These are phyloP conservation scores for Jamesozyma piceae DNA, from an alignment of 805 yeast genomes.

Conservation along the genomic window DNA sequence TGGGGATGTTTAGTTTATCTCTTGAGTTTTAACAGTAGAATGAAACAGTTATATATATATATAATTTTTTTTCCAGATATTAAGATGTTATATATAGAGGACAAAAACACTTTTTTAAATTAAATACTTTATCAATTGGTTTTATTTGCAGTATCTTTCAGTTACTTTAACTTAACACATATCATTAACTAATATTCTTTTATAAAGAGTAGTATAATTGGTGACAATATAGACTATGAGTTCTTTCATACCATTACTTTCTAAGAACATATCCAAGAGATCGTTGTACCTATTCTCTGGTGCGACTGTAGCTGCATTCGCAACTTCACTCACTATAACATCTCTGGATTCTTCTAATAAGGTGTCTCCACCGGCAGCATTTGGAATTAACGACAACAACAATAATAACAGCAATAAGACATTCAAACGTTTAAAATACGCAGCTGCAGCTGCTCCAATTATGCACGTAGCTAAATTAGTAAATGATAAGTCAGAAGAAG, in stretches of 20 bases:
- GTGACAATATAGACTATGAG: background rate
- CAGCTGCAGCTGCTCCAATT: conserved; percentile 31
- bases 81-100: too few species aligned
- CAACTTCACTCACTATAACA: background rate
- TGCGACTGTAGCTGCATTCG: background rate
- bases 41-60: too few species aligned
- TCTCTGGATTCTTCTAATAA: background rate
- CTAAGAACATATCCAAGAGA: background rate
- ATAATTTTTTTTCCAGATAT: too few species aligned
- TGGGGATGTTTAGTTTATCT: too few species aligned
- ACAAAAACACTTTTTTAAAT: too few species aligned
- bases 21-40: too few species aligned
- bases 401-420: conserved; percentile 7
- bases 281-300: background rate
- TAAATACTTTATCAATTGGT: too few species aligned
- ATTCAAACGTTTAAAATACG: conserved; percentile 10
- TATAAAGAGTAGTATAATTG: background rate
- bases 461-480: conserved; percentile 28
- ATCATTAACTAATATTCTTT: too few species aligned
- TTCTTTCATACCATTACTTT: background rate
- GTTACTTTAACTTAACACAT: too few species aligned
- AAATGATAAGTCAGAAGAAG: conserved; percentile 31
- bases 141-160: too few species aligned
- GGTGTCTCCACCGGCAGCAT: background rate
- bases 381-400: conserved; percentile 4